Evolutionary conservation across 2,329 filamentous ascomycete species (phyloP), one percentile per base, ranked within the genome.

Genomic region (Talaromyces islandicus): DNA sequence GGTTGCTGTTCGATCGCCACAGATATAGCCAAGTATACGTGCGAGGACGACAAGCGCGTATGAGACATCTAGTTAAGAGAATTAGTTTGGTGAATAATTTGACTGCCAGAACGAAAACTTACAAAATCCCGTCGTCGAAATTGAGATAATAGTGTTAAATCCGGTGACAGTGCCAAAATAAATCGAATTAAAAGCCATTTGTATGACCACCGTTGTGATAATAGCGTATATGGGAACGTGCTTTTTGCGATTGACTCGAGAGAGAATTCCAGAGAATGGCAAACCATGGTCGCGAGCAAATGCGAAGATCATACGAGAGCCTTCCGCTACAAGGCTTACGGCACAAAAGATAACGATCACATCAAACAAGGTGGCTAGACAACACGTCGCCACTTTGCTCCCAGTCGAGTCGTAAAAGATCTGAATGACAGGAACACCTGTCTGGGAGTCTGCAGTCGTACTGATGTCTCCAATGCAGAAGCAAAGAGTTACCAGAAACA

Each of bases 71-170:
- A 19, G 11, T 12, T 6, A 19, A 54, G 66, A 1, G 3, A 21
- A 38, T 63, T 32, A 56, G 24, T 27, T 7, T 61, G 21, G 14
- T 24, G 21, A 0, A 35, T 12, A 29, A 21, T 41, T 29, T 12
- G 2, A 56, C 19, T 5, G 7, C 27, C 19, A 51, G 12, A 30
- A 24, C 7, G 11, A 25, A 12, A 7, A 66, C 77, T 69, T 70
- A 79, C 77, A 85, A 64, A 85, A 85, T 0, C 83, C 83, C 62
- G 83, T 78, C 0, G 83, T 85, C 0, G 82, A 78, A 57, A 85
- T 84, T 6, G 81, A 77, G 54, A 85, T 80, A 19, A 85, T 80
- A 0, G 82, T 85, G 54, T 82, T 78, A 65, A 84, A 84, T 0
- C 81, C 82, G 0, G 81, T 83, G 1, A 77, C 75, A 0, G 80